A percentile compares a stretch with the other conserved stretches of the same genome.
These are phyloP conservation scores for Cyanidium caldarium DNA, from an alignment of 23 red algal species.

Conservation along the genomic window DNA sequence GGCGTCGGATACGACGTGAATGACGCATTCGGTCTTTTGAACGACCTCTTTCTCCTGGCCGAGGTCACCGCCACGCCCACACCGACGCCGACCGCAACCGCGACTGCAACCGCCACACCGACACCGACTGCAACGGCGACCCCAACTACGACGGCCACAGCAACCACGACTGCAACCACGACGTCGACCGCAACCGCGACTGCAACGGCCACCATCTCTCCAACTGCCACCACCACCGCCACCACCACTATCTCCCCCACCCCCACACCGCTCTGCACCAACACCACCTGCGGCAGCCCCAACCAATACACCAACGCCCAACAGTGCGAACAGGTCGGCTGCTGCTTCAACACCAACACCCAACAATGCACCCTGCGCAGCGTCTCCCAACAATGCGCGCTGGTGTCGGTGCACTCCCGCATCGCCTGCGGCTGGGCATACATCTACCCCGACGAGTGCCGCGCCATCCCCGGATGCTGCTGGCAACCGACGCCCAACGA, in stretches of 20 bases:
- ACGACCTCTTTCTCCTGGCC: not conserved
- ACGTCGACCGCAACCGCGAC: not conserved
- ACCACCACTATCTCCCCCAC: not conserved
- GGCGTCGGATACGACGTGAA: not conserved
- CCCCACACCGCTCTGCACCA: not conserved
- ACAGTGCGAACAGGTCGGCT: not conserved
- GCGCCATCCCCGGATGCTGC: slow-evolving; percentile 2
- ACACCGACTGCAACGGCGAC: too few relatives aligned
- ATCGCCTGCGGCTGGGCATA: slow-evolving; percentile 1
- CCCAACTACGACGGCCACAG: not conserved
- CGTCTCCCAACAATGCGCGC: not conserved
- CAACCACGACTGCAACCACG: not conserved
- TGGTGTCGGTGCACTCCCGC: not conserved
- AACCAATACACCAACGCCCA: not conserved
- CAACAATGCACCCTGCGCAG: not conserved
- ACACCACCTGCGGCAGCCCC: not conserved
- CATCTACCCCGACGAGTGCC: slow-evolving; percentile 7
- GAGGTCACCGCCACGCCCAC: not conserved
- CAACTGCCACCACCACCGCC: not conserved
- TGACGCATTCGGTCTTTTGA: not conserved
- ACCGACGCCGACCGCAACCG: not conserved
- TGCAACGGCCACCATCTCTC: not conserved
- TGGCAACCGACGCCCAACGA: slow-evolving; percentile 1
- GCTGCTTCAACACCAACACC: slow-evolving; percentile 3
- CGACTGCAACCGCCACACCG: too few relatives aligned